Evolutionary conservation across 2,329 filamentous ascomycete species (phyloP), one percentile per base, ranked within the genome.

Genomic region (Sordariomycetes sp.): DNA sequence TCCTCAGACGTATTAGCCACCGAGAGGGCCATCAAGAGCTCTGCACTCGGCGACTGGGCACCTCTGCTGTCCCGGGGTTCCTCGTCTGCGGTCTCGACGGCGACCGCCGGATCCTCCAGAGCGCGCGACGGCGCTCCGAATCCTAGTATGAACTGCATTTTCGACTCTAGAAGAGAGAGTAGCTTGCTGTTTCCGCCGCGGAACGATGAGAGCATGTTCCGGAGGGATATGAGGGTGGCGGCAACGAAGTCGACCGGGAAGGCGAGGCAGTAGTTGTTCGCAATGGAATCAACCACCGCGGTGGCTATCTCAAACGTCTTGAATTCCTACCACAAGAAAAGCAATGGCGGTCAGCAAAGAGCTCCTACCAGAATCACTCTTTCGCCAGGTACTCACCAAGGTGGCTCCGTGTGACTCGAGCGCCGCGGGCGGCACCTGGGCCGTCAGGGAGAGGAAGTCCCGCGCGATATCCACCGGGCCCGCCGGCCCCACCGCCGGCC

Each of bases 401-500:
- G 73, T 74, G 4, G 76, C 72, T 0, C 77, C 77, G 58, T 79
- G 77, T 0, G 76, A 76, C 60, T 79, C 76, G 3, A 79, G 69
- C 0, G 76, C 77, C 0, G 74, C 67, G 55, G 69, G 71, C 0
- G 77, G 77, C 3, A 79, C 66, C 3, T 71, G 67, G 1, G 71
- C 70, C 6, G 78, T 72, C 3, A 74, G 66, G 4, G 68, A 66
- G 20, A 79, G 62, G 25, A 79, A 76, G 54, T 79, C 74, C 16
- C 69, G 70, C 3, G 76, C 76, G 51, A 78, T 76, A 18, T 72
- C 66, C 2, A 79, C 67, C 0, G 76, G 76, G 57, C 72, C 66
- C 60, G 69, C 61, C 1, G 63, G 59, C 34, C 72, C 66, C 60
- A 69, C 62, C 1, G 63, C 59, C 34, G 65, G 59, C 48, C 69